A percentile compares a stretch with the other conserved stretches of the same genome.
Evolutionary conservation across 2,329 filamentous ascomycete species (phyloP).

Genomic region (Aspergillus quadrilineatus): DNA sequence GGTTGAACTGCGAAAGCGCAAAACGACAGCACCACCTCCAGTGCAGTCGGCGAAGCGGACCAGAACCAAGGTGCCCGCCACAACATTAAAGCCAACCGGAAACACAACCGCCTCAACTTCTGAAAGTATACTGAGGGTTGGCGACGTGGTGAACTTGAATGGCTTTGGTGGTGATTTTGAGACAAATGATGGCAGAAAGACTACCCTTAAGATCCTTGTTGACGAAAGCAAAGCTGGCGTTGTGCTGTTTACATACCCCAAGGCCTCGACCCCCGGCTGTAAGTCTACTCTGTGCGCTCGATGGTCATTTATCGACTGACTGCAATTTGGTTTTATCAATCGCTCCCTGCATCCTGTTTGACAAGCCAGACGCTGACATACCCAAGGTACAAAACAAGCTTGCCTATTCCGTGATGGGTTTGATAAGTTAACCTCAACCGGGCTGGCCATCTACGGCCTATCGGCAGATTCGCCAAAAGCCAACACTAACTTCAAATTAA

Average conservation of each 20-base stretch:
- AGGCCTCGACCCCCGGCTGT: slow-evolving; percentile 93
- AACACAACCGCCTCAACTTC: slow-evolving; percentile 20
- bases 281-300: slow-evolving; percentile 45
- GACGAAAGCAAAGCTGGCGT: slow-evolving; percentile 81
- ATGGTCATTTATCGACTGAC: no score
- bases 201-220: slow-evolving; percentile 75
- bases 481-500: slow-evolving; percentile 89
- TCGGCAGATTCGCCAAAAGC: slow-evolving; percentile 84
- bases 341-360: neutral
- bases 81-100: slow-evolving; percentile 31
- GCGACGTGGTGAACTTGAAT: slow-evolving; percentile 55
- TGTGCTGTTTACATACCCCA: slow-evolving; percentile 93
- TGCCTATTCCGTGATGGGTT: slow-evolving; percentile 91
- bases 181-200: slow-evolving; percentile 79
- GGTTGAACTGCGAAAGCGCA: slow-evolving; percentile 64
- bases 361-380: slow-evolving; percentile 8
- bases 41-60: slow-evolving; percentile 33
- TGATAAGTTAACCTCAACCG: slow-evolving; percentile 69
- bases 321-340: neutral
- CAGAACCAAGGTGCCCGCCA: slow-evolving; percentile 30
- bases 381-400: slow-evolving; percentile 81
- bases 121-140: slow-evolving; percentile 37
- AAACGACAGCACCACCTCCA: slow-evolving; percentile 51
- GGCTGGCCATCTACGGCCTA: slow-evolving; percentile 85
- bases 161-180: slow-evolving; percentile 69